Conservation (phyloP, 305 asterid species). For the Solanum hybrid region DNA sequence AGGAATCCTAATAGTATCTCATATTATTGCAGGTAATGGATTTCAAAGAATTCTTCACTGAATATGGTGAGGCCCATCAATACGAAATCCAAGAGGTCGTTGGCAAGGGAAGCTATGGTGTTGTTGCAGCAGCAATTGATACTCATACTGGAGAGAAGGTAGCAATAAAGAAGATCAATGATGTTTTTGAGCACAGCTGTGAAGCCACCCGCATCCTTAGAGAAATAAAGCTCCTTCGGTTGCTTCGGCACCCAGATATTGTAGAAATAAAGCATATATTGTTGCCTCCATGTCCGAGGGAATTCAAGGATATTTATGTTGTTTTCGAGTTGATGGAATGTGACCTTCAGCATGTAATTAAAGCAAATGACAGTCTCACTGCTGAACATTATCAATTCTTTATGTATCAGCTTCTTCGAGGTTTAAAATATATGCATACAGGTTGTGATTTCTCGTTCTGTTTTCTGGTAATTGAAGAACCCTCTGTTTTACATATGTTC, state of each 20-base stretch:
- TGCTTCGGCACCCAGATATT: conserved; percentile 84
- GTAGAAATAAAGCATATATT: conserved; percentile 87
- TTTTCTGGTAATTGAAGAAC: background rate
- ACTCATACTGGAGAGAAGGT: conserved; percentile 94
- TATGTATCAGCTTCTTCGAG: conserved; percentile 95
- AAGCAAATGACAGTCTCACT: conserved; percentile 81
- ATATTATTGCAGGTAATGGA: conserved; percentile 46
- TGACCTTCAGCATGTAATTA: conserved; percentile 87
- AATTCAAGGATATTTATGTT: conserved; percentile 87
- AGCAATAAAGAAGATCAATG: conserved; percentile 83
- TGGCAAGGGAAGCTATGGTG: conserved; percentile 96
- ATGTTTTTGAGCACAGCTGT: conserved; percentile 81
- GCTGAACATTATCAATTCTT: conserved; percentile 93
- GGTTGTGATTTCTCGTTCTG: conserved; percentile 31
- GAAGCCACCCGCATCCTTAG: conserved; percentile 93
- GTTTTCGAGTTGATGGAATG: conserved; percentile 98
- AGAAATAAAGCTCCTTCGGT: conserved; percentile 86
- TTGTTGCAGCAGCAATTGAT: conserved; percentile 93
- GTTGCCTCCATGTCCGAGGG: conserved; percentile 90
- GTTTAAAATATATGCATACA: conserved; percentile 81
- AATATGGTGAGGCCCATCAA: conserved; percentile 81
- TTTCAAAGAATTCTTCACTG: conserved; percentile 84
- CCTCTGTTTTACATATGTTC: background rate
- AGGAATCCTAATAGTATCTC: background rate
- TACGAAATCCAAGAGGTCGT: conserved; percentile 93